phyloP scores from a whole-genome alignment of 2,329 filamentous ascomycete genomes.

The Neurospora sp. region DNA sequence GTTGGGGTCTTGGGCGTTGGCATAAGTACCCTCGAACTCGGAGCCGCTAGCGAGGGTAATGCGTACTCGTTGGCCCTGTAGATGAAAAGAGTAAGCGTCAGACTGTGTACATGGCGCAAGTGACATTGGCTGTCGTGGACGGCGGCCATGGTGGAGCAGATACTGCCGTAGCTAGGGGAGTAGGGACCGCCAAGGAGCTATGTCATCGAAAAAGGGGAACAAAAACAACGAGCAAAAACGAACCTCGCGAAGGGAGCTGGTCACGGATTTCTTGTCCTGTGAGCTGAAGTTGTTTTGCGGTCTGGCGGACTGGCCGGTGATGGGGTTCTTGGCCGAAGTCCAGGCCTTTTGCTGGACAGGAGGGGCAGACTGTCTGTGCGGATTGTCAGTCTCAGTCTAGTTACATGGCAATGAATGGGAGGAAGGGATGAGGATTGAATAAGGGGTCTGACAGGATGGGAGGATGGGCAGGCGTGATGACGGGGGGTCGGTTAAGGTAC shows the following conservation, averaged over 20 bases:
- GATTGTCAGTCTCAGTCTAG: background rate
- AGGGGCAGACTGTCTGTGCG: slow-evolving; percentile 19
- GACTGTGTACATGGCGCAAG: slow-evolving; percentile 2
- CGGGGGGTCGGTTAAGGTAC: background rate
- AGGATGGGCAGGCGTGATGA: background rate
- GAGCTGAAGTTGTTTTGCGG: slow-evolving; percentile 16
- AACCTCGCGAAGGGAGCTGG: slow-evolving; percentile 23
- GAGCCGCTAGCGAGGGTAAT: slow-evolving; percentile 20
- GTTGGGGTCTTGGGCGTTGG: slow-evolving; percentile 17
- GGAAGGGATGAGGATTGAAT: background rate
- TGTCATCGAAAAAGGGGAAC: slow-evolving; percentile 1
- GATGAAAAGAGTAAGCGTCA: slow-evolving; percentile 7
- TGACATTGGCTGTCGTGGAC: background rate
- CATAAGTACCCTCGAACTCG: slow-evolving; percentile 24
- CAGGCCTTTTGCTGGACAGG: slow-evolving; percentile 22
- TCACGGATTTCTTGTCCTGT: slow-evolving; percentile 17
- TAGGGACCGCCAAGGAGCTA: background rate
- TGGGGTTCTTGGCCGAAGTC: slow-evolving; percentile 24
- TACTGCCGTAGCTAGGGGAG: background rate
- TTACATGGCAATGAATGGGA: slow-evolving; percentile 1
- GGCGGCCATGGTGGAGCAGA: background rate
- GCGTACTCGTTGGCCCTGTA: slow-evolving; percentile 23
- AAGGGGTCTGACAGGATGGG: background rate
- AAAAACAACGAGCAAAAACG: slow-evolving; percentile 8
- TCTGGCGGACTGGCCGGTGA: slow-evolving; percentile 20